Percentiles rank a stretch among this genome's conserved stretches.
These are phyloP conservation scores for Moesziomyces sp. DNA, from an alignment of 1,284 basidiomycete genomes.

Conservation along the genomic window DNA sequence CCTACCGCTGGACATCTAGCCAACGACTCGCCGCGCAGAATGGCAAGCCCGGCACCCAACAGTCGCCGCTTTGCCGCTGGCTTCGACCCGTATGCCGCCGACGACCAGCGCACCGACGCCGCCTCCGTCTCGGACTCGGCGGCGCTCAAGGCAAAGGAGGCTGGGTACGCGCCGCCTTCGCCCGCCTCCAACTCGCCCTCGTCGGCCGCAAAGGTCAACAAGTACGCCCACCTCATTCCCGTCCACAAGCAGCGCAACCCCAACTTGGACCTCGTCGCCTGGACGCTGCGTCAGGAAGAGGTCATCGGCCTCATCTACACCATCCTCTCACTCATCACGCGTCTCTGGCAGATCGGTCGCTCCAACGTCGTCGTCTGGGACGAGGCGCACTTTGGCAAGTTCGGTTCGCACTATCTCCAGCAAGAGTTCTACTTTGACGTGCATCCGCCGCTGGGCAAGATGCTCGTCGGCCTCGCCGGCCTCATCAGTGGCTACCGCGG, in stretches of 20 bases:
- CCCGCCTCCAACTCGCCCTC: not conserved
- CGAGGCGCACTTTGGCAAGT: conserved; percentile 72
- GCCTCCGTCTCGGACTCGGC: conserved; percentile 22
- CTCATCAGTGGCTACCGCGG: conserved; percentile 91
- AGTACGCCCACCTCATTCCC: conserved; percentile 63
- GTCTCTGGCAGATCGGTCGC: conserved; percentile 92
- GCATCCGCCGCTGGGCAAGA: conserved; percentile 98
- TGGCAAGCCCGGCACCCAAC: conserved; percentile 21
- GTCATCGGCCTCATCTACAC: conserved; percentile 78
- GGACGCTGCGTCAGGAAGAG: conserved; percentile 50
- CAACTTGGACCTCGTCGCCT: conserved; percentile 34
- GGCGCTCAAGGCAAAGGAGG: conserved; percentile 39
- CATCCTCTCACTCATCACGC: conserved; percentile 89
- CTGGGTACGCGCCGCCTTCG: conserved; percentile 26
- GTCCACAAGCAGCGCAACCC: conserved; percentile 51
- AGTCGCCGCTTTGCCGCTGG: conserved; percentile 46
- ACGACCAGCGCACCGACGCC: not conserved
- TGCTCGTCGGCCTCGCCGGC: conserved; percentile 94
- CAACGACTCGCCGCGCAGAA: conserved; percentile 30
- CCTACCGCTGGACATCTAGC: conserved; percentile 13
- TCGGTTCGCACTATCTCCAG: conserved; percentile 88
- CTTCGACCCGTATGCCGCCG: conserved; percentile 37
- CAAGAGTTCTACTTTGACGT: conserved; percentile 71
- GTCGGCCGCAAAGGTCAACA: conserved; percentile 21
- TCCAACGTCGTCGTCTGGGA: conserved; percentile 93